Conservation (phyloP, 1,139 yeast genomes). For the Magnusiomyces suaveolens region DNA sequence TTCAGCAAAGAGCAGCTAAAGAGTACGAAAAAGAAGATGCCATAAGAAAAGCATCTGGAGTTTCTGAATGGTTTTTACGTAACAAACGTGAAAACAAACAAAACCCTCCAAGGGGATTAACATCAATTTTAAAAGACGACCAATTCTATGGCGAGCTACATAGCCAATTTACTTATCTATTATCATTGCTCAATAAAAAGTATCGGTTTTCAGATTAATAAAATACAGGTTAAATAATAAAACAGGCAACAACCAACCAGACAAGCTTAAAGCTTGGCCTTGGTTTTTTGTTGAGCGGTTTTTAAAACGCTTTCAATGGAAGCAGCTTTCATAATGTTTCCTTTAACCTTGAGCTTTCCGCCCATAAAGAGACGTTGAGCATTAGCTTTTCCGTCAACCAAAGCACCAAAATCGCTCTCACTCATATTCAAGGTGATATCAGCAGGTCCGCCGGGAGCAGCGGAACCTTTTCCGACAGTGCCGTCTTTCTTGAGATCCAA, state of each 20-base stretch:
- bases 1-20: slow-evolving; percentile 38
- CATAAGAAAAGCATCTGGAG: slow-evolving; percentile 2
- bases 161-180: not conserved
- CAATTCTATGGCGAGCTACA: slow-evolving; percentile 38
- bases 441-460: slow-evolving; percentile 40
- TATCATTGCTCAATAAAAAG: not conserved
- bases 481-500: slow-evolving; percentile 66
- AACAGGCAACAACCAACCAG: not conserved
- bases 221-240: too few relatives aligned
- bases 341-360: slow-evolving; percentile 78
- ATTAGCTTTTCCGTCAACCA: slow-evolving; percentile 68
- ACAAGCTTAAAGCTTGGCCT: slow-evolving; percentile 36
- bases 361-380: slow-evolving; percentile 79
- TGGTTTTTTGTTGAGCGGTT: slow-evolving; percentile 41
- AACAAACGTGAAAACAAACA: slow-evolving; percentile 38
- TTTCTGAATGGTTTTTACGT: slow-evolving; percentile 46
- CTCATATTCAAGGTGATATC: slow-evolving; percentile 58
- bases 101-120: slow-evolving; percentile 45
- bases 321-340: slow-evolving; percentile 85
- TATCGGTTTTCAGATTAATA: not conserved
- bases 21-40: not conserved
- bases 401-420: slow-evolving; percentile 52
- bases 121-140: slow-evolving; percentile 51
- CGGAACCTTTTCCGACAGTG: slow-evolving; percentile 38
- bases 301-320: slow-evolving; percentile 65